A percentile compares a stretch with the other conserved stretches of the same genome.
phyloP scores from a whole-genome alignment of 2,329 filamentous ascomycete genomes.

The Diaporthe aspalathi region DNA sequence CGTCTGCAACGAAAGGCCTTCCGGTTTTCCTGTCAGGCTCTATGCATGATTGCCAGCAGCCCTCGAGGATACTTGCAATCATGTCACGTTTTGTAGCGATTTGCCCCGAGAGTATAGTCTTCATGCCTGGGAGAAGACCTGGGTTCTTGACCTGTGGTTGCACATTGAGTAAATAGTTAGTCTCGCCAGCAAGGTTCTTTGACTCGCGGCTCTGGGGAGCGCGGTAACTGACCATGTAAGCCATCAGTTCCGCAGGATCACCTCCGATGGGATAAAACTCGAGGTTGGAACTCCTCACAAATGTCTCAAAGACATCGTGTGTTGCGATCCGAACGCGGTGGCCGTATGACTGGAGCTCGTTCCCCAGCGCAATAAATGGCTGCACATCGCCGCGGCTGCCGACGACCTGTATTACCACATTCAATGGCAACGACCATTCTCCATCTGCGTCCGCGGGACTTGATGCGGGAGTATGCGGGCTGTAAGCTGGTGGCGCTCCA shows the following conservation, averaged over 20 bases:
- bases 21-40: conserved; percentile 47
- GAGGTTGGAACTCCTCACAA: background rate
- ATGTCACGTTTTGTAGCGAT: background rate
- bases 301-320: background rate
- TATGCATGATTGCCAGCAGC: conserved; percentile 52
- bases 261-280: conserved; percentile 8
- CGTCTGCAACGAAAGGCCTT: conserved; percentile 63
- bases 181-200: background rate
- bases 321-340: conserved; percentile 4
- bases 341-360: background rate
- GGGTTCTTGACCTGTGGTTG: conserved; percentile 23
- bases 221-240: conserved; percentile 2
- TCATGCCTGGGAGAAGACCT: conserved; percentile 5
- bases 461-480: too few relatives aligned
- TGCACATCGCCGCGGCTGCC: conserved; percentile 2
- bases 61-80: conserved; percentile 49
- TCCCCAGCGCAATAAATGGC: conserved; percentile 7
- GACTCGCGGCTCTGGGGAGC: background rate
- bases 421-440: background rate
- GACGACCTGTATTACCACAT: conserved; percentile 6
- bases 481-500: background rate
- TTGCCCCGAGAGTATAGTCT: background rate
- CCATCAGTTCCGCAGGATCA: background rate
- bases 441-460: background rate
- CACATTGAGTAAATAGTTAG: background rate